Base-by-base conservation (phyloP, 306 rosid species). In the Cicer arietinum region DNA sequence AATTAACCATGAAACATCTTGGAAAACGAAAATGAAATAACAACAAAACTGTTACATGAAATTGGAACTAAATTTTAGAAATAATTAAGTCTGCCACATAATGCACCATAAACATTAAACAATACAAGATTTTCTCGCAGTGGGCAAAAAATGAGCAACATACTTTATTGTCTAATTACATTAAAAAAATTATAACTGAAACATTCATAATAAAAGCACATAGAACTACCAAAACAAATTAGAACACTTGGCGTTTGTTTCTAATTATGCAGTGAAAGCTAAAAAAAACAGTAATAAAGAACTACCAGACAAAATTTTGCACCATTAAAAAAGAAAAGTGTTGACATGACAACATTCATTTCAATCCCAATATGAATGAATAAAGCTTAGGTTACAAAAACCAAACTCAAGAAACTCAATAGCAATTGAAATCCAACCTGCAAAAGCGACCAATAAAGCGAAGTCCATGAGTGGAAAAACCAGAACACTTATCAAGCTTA, bases 401-500 rank as follows among this genome's bases (percentile, higher is more conserved):
- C 35, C 35, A 25, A 25, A 25, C 35, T 25, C 35, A 25, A 25
- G 35, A 25, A 25, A 25, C 35, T 25, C 35, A 25, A 25, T 25
- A 25, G 35, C 35, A 25, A 42, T 42, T 42, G 45, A 42, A 42
- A 42, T 50, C 20, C 3, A 41, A 61, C 98, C 90, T 87, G 97
- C 98, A 94, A 77, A 42, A 85, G 17, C 87, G 92, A 68, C 85
- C 89, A 62, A 94, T 75, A 60, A 67, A 77, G 7, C 18, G 53
- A 58, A 94, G 93, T 1, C 98, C 98, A 72, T 86, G 82, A 0
- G 98, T 94, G 71, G 98, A 84, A 74, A 91, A 94, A 0, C 97
- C 98, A 1, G 95, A 94, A 68, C 98, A 94, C 80, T 89, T 91
- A 40, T 94, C 98, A 48, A 94, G 94, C 84, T 84, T 94, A 5